Evolutionary conservation across 78 protist genomes (phyloP), one percentile per base, ranked within the genome.

Genomic region (Bodo saltans): DNA sequence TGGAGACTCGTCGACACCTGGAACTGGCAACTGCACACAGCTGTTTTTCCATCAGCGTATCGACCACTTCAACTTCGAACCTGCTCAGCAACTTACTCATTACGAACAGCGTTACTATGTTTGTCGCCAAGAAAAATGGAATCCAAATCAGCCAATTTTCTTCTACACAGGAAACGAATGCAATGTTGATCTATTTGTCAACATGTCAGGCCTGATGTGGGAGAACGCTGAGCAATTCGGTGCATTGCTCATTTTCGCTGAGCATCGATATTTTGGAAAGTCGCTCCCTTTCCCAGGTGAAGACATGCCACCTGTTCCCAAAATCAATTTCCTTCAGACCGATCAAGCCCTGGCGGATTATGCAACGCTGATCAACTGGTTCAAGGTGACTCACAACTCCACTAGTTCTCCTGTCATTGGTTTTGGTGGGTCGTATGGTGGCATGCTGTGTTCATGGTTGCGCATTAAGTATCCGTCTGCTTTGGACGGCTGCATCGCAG

Each of bases 121-220:
- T 30, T 71, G 78, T 34, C 39, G 8, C 23, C 34, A 67, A 26
- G 28, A 29, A 42, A 32, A 60, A 30, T 67, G 11, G 37, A 3
- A 27, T 26, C 12, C 33, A 34, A 32, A 60, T 47, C 41, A 4
- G 4, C 8, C 78, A 33, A 70, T 94, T 2, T 83, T 90, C 32
- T 91, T 92, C 85, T 95, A 93, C 86, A 83, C 90, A 0, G 98
- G 98, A 67, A 95, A 95, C 70, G 98, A 95, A 78, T 93, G 91
- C 25, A 88, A 89, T 37, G 88, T 95, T 0, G 82, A 40, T 12
- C 27, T 71, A 75, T 95, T 88, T 87, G 73, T 75, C 52, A 83
- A 89, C 42, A 89, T 92, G 87, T 84, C 96, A 3, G 95, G 93
- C 32, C 83, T 90, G 74, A 74, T 91, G 88, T 83, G 60, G 71